Percentiles rank a stretch among this genome's conserved stretches.
phyloP scores from a whole-genome alignment of 495 filamentous ascomycete species.

The Podospora pseudoanserina region DNA sequence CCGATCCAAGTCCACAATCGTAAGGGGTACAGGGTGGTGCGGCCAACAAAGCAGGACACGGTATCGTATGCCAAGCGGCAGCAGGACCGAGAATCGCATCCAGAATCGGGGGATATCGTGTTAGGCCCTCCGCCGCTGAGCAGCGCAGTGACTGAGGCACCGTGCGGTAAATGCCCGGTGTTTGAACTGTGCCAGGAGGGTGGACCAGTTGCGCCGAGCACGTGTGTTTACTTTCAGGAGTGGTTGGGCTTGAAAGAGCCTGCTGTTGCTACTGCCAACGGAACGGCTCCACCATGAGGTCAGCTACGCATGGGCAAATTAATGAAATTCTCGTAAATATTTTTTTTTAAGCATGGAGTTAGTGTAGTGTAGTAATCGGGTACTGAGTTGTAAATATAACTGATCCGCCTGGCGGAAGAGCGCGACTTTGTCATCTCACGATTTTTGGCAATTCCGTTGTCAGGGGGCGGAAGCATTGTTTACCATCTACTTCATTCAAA shows the following conservation, averaged over 20 bases:
- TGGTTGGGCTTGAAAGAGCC: conserved; percentile 60
- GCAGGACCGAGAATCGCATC: conserved; percentile 40
- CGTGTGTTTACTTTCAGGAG: conserved; percentile 82
- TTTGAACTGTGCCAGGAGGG: conserved; percentile 86
- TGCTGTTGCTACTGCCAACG: neutral
- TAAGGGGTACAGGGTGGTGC: conserved; percentile 48
- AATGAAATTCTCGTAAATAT: neutral
- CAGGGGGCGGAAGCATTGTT: no score
- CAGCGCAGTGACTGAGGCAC: conserved; percentile 76
- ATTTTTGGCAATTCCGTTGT: neutral
- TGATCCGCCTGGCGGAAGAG: neutral
- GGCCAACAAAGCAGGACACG: conserved; percentile 41
- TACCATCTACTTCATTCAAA: no score
- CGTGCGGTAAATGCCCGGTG: conserved; percentile 92
- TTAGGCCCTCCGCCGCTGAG: conserved; percentile 39
- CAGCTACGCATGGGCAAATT: neutral
- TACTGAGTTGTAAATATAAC: neutral
- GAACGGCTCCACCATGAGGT: neutral
- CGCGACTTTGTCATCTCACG: neutral
- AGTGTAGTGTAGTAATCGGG: neutral
- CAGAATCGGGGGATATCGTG: conserved; percentile 24
- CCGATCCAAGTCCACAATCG: conserved; percentile 42
- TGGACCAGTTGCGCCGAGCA: conserved; percentile 81
- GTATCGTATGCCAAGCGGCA: conserved; percentile 32
- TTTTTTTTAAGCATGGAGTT: neutral